A percentile compares a stretch with the other conserved stretches of the same genome.
Conservation (phyloP, 148 eudicot species). For the Vaccinium darrowii region DNA sequence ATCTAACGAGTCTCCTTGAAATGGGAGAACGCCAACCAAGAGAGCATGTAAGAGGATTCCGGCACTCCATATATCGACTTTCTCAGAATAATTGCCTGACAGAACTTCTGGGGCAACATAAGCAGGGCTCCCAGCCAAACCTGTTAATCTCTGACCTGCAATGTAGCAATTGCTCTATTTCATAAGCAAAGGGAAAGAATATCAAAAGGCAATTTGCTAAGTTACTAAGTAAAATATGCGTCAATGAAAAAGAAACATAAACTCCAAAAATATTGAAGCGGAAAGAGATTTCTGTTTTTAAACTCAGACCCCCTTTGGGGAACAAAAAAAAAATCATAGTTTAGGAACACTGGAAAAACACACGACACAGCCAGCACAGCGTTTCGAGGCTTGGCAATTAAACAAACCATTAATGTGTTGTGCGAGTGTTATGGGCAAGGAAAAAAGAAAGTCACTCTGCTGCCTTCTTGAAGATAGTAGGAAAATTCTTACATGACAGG, state of each 20-base stretch:
- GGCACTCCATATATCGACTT: constrained; percentile 95
- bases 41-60: constrained; percentile 90
- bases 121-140: constrained; percentile 95
- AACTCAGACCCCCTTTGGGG: neutral
- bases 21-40: constrained; percentile 75
- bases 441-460: neutral
- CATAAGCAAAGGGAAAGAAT: constrained; percentile 9
- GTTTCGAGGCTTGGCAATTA: neutral
- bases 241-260: neutral
- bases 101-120: constrained; percentile 96
- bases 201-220: constrained; percentile 4
- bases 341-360: neutral
- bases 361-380: neutral
- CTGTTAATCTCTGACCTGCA: constrained; percentile 80
- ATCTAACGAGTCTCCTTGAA: constrained; percentile 81
- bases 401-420: neutral
- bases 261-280: neutral
- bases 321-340: neutral
- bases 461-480: neutral
- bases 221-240: neutral
- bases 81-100: constrained; percentile 70
- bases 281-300: neutral
- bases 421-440: neutral
- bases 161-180: neutral
- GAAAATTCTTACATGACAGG: neutral